Conservation (phyloP, 1,139 yeast genomes). For the Nadsonia commutata region DNA sequence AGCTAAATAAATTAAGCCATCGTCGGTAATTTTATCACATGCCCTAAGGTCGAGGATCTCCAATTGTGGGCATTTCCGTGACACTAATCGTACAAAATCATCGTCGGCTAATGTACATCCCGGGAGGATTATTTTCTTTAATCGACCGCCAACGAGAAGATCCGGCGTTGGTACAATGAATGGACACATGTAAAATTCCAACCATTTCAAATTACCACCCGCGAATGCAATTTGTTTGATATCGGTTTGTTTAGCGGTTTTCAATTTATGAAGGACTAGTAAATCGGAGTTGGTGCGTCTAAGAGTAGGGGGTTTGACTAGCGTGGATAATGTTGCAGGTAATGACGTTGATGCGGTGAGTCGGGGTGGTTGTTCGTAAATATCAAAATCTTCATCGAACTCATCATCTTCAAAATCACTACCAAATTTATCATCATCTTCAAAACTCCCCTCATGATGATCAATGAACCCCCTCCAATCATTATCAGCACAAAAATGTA, state of each 20-base stretch:
- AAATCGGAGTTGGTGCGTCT: constrained; percentile 17
- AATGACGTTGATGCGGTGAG: too few species aligned
- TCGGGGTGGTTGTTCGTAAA: too few species aligned
- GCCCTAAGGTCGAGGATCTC: constrained; percentile 67
- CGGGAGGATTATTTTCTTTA: constrained; percentile 53
- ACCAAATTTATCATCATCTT: too few species aligned
- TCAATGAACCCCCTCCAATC: constrained; percentile 33
- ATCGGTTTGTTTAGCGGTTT: constrained; percentile 30
- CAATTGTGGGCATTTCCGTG: constrained; percentile 43
- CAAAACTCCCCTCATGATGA: too few species aligned
- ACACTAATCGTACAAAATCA: constrained; percentile 35
- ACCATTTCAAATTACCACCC: constrained; percentile 40
- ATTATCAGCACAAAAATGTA: constrained; percentile 38
- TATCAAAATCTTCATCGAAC: too few species aligned
- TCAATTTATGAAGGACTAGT: constrained; percentile 37
- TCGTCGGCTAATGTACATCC: constrained; percentile 57
- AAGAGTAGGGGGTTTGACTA: constrained; percentile 1
- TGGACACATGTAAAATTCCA: constrained; percentile 80
- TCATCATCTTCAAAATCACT: too few species aligned
- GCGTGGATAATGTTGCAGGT: constrained; percentile 19
- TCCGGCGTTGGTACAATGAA: constrained; percentile 41
- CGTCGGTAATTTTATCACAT: constrained; percentile 64
- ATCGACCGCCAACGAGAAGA: constrained; percentile 27
- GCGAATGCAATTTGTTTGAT: constrained; percentile 20
- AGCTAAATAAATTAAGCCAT: constrained; percentile 56